phyloP scores from a whole-genome alignment of 1,284 basidiomycete species.

The Volvariella volvacea region DNA sequence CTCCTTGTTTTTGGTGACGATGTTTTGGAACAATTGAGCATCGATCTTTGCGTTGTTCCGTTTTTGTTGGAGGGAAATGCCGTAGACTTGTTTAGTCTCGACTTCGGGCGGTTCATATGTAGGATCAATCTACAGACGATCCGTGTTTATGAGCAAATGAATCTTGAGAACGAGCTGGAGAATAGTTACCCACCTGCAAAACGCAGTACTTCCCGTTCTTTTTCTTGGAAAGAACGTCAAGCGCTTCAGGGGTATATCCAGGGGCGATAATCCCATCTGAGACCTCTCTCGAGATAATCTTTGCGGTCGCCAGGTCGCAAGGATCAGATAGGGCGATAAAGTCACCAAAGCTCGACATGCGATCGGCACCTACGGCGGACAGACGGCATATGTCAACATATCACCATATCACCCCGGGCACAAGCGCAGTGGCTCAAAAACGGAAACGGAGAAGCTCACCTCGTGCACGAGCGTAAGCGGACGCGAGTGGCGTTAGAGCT shows the following conservation, averaged over 20 bases:
- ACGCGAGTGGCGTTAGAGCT: constrained; percentile 82
- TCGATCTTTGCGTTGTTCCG: constrained; percentile 92
- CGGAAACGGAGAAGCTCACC: constrained; percentile 37
- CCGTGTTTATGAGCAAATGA: neutral
- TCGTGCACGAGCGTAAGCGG: constrained; percentile 93
- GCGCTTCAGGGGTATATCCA: constrained; percentile 82
- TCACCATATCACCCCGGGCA: too few species aligned
- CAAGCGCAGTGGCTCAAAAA: neutral
- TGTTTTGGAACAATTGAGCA: constrained; percentile 74
- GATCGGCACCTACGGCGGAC: constrained; percentile 75
- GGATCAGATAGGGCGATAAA: constrained; percentile 93
- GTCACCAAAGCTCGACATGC: constrained; percentile 99
- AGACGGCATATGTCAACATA: neutral
- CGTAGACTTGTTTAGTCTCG: constrained; percentile 96
- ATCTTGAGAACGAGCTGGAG: neutral
- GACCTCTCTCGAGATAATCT: constrained; percentile 96
- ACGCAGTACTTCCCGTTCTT: constrained; percentile 99
- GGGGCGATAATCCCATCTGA: constrained; percentile 98
- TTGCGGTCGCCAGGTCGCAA: constrained; percentile 91
- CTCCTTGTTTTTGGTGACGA: constrained; percentile 86
- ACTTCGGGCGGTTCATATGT: constrained; percentile 67
- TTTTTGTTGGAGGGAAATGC: constrained; percentile 86
- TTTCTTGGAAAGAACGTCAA: constrained; percentile 93
- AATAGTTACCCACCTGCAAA: constrained; percentile 77
- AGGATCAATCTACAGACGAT: constrained; percentile 71